Conservation (phyloP, 306 rosid species). For the Inga laurina region DNA sequence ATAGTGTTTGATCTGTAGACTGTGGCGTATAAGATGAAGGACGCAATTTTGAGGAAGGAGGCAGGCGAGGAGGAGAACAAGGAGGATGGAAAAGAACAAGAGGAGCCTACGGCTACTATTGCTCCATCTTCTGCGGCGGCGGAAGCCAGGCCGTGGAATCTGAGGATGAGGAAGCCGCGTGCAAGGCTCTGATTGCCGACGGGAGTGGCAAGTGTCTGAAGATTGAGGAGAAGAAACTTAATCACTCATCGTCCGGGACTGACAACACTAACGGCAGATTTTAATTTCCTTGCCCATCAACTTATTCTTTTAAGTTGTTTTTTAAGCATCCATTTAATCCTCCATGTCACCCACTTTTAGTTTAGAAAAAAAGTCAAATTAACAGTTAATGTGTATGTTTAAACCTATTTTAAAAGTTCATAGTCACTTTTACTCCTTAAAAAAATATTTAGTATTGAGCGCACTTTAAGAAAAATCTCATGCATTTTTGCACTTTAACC, state of each 20-base stretch:
- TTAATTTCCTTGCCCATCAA: too few relatives aligned
- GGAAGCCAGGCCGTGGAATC: slow-evolving; percentile 67
- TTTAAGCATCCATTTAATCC: too few relatives aligned
- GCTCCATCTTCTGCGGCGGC: not conserved
- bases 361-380: too few relatives aligned
- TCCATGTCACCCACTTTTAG: too few relatives aligned
- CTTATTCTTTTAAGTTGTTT: too few relatives aligned
- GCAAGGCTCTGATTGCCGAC: slow-evolving; percentile 45
- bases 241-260: slow-evolving; percentile 54
- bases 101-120: not conserved
- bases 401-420: too few relatives aligned
- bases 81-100: slow-evolving; percentile 3
- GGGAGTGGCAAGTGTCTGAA: slow-evolving; percentile 43
- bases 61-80: slow-evolving; percentile 12
- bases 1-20: slow-evolving; percentile 77
- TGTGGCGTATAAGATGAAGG: slow-evolving; percentile 64
- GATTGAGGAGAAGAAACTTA: slow-evolving; percentile 58
- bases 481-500: too few relatives aligned
- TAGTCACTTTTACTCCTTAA: too few relatives aligned
- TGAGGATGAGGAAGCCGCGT: slow-evolving; percentile 62
- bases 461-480: too few relatives aligned
- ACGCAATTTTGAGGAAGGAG: slow-evolving; percentile 58
- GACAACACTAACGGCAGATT: slow-evolving; percentile 24
- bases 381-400: too few relatives aligned
- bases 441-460: too few relatives aligned